Evolutionary conservation across 345 rosid species (phyloP).

Genomic region (Bretschneidera sinensis): DNA sequence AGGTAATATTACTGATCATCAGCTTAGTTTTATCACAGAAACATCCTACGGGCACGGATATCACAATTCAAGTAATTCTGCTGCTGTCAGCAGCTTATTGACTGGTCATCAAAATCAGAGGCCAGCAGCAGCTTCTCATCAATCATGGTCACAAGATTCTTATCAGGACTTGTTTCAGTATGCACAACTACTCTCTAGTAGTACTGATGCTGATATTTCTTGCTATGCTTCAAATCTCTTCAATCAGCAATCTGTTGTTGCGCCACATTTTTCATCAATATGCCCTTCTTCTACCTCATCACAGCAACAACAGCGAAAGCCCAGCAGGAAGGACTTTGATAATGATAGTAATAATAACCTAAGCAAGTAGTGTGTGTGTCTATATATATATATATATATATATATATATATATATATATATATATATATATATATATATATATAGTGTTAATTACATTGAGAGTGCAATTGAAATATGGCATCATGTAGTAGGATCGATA

Average conservation of each 20-base stretch:
- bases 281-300: conserved; percentile 24
- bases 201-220: conserved; percentile 55
- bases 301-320: not conserved
- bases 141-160: conserved; percentile 22
- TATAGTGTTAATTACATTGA: too few species aligned
- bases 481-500: too few species aligned
- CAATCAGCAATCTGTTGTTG: conserved; percentile 28
- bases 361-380: too few species aligned
- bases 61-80: conserved; percentile 1
- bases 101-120: conserved; percentile 13
- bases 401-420: too few species aligned
- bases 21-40: not conserved
- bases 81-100: conserved; percentile 17
- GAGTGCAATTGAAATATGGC: too few species aligned
- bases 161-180: conserved; percentile 72
- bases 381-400: too few species aligned
- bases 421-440: too few species aligned
- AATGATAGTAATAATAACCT: too few species aligned
- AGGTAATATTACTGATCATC: conserved; percentile 33
- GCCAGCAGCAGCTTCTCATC: conserved; percentile 13
- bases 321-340: not conserved
- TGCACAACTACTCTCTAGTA: conserved; percentile 70
- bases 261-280: conserved; percentile 32
- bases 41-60: not conserved
- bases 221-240: conserved; percentile 55